Evolutionary conservation across 192 early-diverging fungal genomes (phyloP).

Genomic region (Piromyces finnis): DNA sequence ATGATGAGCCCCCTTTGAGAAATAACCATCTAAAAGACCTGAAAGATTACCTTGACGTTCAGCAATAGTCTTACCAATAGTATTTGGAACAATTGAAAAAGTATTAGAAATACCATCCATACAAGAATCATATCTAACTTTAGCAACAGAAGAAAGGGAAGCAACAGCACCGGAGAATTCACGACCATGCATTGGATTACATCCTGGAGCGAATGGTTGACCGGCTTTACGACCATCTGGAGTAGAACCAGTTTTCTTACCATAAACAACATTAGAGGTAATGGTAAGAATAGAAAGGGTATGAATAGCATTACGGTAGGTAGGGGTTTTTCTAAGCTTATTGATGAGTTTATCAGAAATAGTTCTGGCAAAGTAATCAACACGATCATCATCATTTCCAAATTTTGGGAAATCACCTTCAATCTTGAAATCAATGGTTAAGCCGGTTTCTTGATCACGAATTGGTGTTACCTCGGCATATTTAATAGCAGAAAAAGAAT

Average conservation of each 20-base stretch:
- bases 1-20: conserved; percentile 2
- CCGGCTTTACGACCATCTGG: conserved; percentile 4
- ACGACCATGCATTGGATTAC: conserved; percentile 7
- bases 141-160: conserved; percentile 6
- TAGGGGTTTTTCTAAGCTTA: conserved; percentile 5
- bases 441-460: conserved; percentile 5
- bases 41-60: conserved; percentile 2
- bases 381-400: conserved; percentile 6
- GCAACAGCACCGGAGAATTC: conserved; percentile 3
- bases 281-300: conserved; percentile 6
- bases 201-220: conserved; percentile 5
- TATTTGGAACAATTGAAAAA: conserved; percentile 4
- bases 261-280: not conserved
- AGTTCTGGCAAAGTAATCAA: conserved; percentile 3
- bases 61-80: not conserved
- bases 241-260: conserved; percentile 4
- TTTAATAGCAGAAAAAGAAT: conserved; percentile 5
- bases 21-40: conserved; percentile 4
- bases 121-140: conserved; percentile 7
- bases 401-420: conserved; percentile 9
- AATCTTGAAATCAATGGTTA: conserved; percentile 8
- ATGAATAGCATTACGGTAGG: conserved; percentile 5
- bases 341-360: not conserved
- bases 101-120: conserved; percentile 6
- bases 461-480: conserved; percentile 5